Base-by-base conservation (phyloP, 352 stramenopile genomes). In the Chrysophaeum taylorii region DNA sequence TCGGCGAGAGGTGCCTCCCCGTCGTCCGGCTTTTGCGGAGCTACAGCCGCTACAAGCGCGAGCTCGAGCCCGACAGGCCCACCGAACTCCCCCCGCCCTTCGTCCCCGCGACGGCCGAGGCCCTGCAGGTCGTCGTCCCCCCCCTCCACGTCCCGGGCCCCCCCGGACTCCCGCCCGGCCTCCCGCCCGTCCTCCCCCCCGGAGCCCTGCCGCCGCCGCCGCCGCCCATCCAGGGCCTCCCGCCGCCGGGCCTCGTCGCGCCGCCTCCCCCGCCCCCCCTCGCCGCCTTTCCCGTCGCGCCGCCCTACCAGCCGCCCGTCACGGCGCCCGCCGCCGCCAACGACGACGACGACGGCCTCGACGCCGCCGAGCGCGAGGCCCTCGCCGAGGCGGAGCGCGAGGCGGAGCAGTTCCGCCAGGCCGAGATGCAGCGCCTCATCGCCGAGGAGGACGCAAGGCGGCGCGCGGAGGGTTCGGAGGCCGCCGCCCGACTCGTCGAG, bases 391-490 rank as follows among this genome's bases (percentile, higher is more conserved):
- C 57, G 9, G 57, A 66, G 35, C 31, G 35, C 14, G 57, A 66
- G 35, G 57, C 57, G 14, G 57, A 66, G 57, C 33, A 41, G n/a
- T 66, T 43, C 36, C 31, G 57, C 9, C 31, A 31, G 33, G 57
- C 9, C 2, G 57, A 66, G 35, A 66, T 35, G 57, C 5, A n/a
- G 33, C 57, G 57, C 2, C n/a, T 66, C 9, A 5, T 66, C 57
- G 31, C 35, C 57, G 57, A 66, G 35, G 57, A 66, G 35, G 57
- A 66, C 31, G 57, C 57, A 36, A 31, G 57, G 33, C 57, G 57
- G 1, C 31, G 9, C 33, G 57, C 57, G 33, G 33, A 66, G 57
- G 57, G 36, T 2, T 18, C 7, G 33, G 57, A 9, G 2, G 57
- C 57, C 33, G 57, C 57, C 33, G 9, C 9, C 9, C 45, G 45